Percentiles rank a stretch among this genome's conserved stretches.
Conservation (phyloP, 768 basidiomycete genomes). For the Pisolithus marmoratus region DNA sequence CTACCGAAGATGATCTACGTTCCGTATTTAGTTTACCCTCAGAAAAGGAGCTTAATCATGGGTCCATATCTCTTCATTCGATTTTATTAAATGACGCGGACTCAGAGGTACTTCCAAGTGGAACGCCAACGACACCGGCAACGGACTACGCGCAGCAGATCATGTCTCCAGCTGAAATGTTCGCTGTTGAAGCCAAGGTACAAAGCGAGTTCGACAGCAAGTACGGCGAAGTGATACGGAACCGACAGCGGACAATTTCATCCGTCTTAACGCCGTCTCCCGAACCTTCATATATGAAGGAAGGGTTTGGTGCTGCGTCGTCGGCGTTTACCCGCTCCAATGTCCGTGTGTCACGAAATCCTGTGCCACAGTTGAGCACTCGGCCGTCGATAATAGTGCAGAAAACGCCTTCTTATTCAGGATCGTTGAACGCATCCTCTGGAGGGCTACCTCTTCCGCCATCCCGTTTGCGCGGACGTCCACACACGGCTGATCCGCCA, state of each 20-base stretch:
- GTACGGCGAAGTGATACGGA: slow-evolving; percentile 13
- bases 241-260: slow-evolving; percentile 32
- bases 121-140: slow-evolving; percentile 22
- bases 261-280: slow-evolving; percentile 32
- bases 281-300: slow-evolving; percentile 28
- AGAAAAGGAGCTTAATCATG: slow-evolving; percentile 32
- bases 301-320: slow-evolving; percentile 23
- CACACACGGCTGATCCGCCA: slow-evolving; percentile 8
- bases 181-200: slow-evolving; percentile 49
- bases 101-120: slow-evolving; percentile 31
- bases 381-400: slow-evolving; percentile 38
- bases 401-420: slow-evolving; percentile 8
- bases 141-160: slow-evolving; percentile 57
- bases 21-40: slow-evolving; percentile 51
- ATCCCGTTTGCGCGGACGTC: slow-evolving; percentile 25
- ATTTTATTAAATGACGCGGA: slow-evolving; percentile 49
- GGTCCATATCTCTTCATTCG: slow-evolving; percentile 11
- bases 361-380: slow-evolving; percentile 12
- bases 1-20: slow-evolving; percentile 47
- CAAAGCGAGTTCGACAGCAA: slow-evolving; percentile 27
- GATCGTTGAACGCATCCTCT: slow-evolving; percentile 21
- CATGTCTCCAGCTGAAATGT: slow-evolving; percentile 62
- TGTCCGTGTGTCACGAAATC: slow-evolving; percentile 16
- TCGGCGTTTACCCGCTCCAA: slow-evolving; percentile 18
- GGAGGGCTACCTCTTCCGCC: slow-evolving; percentile 50